Evolutionary conservation across 192 early-diverging fungal genomes (phyloP).

Genomic region (Coemansia sp.): DNA sequence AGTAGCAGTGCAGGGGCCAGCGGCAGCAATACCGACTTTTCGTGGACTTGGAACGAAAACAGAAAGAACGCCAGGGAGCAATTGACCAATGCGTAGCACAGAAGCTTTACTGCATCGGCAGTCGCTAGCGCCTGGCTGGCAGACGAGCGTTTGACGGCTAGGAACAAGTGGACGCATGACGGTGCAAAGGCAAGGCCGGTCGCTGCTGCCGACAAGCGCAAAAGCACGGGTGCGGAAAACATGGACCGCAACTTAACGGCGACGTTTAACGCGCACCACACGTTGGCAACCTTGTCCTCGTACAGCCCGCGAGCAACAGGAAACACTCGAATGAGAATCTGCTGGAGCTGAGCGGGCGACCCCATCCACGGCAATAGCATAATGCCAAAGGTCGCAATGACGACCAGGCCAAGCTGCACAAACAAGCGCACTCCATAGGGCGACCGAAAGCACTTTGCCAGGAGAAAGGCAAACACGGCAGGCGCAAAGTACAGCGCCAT

Average conservation of each 20-base stretch:
- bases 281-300: constrained; percentile 97
- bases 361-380: constrained; percentile 69
- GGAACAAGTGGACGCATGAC: constrained; percentile 64
- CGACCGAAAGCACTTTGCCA: constrained; percentile 66
- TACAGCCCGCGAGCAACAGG: constrained; percentile 91
- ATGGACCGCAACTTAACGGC: constrained; percentile 76
- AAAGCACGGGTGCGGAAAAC: constrained; percentile 58
- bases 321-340: constrained; percentile 83
- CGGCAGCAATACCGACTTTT: constrained; percentile 93
- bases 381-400: constrained; percentile 65
- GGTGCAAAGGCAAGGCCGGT: constrained; percentile 75
- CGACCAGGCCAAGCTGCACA: constrained; percentile 68
- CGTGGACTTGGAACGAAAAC: constrained; percentile 97
- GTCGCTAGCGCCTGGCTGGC: background rate
- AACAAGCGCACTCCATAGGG: constrained; percentile 41
- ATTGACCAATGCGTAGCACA: constrained; percentile 73
- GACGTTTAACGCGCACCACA: constrained; percentile 93
- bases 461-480: constrained; percentile 84
- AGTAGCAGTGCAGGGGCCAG: constrained; percentile 72
- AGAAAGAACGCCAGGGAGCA: constrained; percentile 89
- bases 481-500: constrained; percentile 95
- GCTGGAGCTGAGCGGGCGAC: constrained; percentile 60
- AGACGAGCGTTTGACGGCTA: constrained; percentile 39
- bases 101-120: constrained; percentile 12
- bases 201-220: constrained; percentile 64